These are phyloP conservation scores for Penicillium mononematosum DNA, from an alignment of 495 filamentous ascomycete species.

Conservation along the genomic window DNA sequence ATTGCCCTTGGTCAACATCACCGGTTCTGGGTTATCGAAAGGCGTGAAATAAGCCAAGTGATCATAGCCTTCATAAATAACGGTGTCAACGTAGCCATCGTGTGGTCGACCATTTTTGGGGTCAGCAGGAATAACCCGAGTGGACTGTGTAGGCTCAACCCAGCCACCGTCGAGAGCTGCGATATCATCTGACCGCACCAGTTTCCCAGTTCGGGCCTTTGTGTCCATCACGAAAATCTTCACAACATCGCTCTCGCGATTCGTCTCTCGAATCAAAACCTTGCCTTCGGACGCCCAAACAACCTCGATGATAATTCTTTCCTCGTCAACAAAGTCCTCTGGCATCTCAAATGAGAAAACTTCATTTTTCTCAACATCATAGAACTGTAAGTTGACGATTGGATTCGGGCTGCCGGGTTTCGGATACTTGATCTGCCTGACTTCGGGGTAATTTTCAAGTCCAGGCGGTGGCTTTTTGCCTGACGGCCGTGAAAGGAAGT, in stretches of 20 bases:
- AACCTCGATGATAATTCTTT: constrained; percentile 89
- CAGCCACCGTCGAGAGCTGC: constrained; percentile 85
- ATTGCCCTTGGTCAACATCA: constrained; percentile 80
- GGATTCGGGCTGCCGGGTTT: constrained; percentile 95
- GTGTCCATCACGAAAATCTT: constrained; percentile 86
- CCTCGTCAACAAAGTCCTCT: constrained; percentile 73
- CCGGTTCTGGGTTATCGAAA: constrained; percentile 73
- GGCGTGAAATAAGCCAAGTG: constrained; percentile 96
- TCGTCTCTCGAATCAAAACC: constrained; percentile 85
- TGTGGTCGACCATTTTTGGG: constrained; percentile 69
- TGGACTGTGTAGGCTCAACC: constrained; percentile 91
- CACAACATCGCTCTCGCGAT: constrained; percentile 87
- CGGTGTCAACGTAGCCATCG: constrained; percentile 90
- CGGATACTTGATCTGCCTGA: constrained; percentile 91
- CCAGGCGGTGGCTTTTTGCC: constrained; percentile 68
- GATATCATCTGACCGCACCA: constrained; percentile 75
- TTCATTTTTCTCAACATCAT: constrained; percentile 77
- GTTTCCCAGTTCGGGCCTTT: constrained; percentile 66
- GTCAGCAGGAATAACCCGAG: constrained; percentile 83
- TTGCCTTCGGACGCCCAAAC: constrained; percentile 80
- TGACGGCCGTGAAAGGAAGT: constrained; percentile 85
- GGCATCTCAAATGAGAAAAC: constrained; percentile 75
- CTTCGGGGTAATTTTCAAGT: constrained; percentile 87
- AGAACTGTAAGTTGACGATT: constrained; percentile 81
- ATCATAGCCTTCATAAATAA: constrained; percentile 83